phyloP scores from a whole-genome alignment of 352 stramenopile species.

The Aphanomyces stellatus region DNA sequence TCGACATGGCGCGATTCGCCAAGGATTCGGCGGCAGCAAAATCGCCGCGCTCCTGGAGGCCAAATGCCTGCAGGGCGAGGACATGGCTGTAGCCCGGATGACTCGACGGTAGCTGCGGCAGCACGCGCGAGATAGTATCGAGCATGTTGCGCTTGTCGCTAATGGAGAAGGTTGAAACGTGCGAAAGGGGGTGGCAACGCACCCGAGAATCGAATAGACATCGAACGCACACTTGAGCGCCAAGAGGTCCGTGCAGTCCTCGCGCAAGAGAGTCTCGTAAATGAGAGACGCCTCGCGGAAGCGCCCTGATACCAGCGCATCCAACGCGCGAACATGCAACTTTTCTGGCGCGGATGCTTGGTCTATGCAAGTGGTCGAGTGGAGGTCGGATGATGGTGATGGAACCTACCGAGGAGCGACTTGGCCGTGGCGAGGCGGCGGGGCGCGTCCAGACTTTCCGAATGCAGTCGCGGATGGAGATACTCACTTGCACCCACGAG shows the following conservation, averaged over 20 bases:
- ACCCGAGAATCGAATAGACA: conserved; percentile 74
- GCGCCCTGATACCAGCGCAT: conserved; percentile 56
- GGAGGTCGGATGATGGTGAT: neutral
- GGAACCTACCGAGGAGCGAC: conserved; percentile 31
- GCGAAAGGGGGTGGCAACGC: neutral
- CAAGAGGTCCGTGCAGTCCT: conserved; percentile 57
- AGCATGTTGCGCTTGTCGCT: conserved; percentile 75
- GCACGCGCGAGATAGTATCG: conserved; percentile 53
- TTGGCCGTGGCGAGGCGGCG: conserved; percentile 26
- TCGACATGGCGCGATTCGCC: conserved; percentile 69
- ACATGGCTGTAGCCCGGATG: conserved; percentile 71
- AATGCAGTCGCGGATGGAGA: conserved; percentile 49
- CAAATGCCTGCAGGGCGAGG: conserved; percentile 75
- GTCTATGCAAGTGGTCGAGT: conserved; percentile 21
- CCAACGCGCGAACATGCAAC: conserved; percentile 61
- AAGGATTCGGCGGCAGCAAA: conserved; percentile 58
- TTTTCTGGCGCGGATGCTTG: conserved; percentile 38
- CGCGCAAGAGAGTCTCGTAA: conserved; percentile 73
- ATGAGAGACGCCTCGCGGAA: conserved; percentile 52
- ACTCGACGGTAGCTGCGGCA: conserved; percentile 69
- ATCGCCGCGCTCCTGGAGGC: conserved; percentile 50
- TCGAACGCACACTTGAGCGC: conserved; percentile 72
- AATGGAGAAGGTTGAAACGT: neutral
- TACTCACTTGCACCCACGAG: conserved; percentile 69
- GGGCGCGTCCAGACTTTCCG: conserved; percentile 49